Evolutionary conservation across 2,329 filamentous ascomycete genomes (phyloP).

Genomic region (Reticulascus tulasneorum): DNA sequence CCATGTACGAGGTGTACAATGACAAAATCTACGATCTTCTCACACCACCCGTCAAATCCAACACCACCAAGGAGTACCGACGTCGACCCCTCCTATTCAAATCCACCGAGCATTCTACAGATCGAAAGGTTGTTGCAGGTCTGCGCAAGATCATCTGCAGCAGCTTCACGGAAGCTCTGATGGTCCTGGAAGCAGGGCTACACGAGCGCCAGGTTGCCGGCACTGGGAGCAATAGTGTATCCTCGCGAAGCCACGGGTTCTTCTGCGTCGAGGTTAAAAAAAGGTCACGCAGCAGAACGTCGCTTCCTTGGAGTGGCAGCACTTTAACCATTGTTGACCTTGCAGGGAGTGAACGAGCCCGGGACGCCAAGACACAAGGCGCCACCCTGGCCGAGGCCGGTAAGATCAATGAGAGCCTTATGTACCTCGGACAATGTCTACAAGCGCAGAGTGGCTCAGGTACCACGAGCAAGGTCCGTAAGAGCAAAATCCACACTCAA

Average conservation of each 20-base stretch:
- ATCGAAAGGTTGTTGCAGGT: constrained; percentile 92
- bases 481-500: background rate
- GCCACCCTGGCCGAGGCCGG: constrained; percentile 91
- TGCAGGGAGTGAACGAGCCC: constrained; percentile 87
- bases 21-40: constrained; percentile 95
- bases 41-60: constrained; percentile 56
- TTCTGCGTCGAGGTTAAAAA: constrained; percentile 96
- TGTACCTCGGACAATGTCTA: constrained; percentile 96
- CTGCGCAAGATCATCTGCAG: constrained; percentile 86
- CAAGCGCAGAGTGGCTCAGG: constrained; percentile 87
- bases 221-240: constrained; percentile 89
- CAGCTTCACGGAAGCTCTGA: constrained; percentile 75
- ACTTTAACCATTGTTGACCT: constrained; percentile 86
- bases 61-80: constrained; percentile 63
- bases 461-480: constrained; percentile 64
- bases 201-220: constrained; percentile 84
- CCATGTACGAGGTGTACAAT: constrained; percentile 99
- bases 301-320: constrained; percentile 68
- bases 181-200: constrained; percentile 85
- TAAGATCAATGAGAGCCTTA: constrained; percentile 97
- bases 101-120: constrained; percentile 78
- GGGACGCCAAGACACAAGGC: constrained; percentile 90
- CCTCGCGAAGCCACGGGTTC: constrained; percentile 91
- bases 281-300: constrained; percentile 43
- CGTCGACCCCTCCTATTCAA: constrained; percentile 90